Conservation (phyloP, 2,329 filamentous ascomycete species). For the Colletotrichum higginsianum region DNA sequence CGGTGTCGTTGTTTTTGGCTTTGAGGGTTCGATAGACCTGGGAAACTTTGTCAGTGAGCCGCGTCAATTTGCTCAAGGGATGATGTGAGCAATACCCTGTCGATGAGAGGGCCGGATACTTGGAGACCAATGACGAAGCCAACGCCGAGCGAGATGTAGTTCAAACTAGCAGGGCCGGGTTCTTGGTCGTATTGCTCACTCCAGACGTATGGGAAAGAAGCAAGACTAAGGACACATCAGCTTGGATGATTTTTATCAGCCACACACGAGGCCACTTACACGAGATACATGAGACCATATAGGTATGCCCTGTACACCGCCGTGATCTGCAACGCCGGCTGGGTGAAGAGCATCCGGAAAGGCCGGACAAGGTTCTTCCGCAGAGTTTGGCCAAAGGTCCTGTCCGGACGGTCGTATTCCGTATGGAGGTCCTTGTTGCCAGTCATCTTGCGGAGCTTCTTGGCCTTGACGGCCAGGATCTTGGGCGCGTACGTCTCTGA, state of each 20-base stretch:
- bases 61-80: too few relatives aligned
- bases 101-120: constrained; percentile 61
- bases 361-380: constrained; percentile 59
- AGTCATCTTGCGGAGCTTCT: constrained; percentile 48
- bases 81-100: constrained; percentile 46
- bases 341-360: constrained; percentile 63
- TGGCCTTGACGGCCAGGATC: constrained; percentile 49
- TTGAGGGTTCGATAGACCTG: constrained; percentile 50
- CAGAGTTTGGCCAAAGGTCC: constrained; percentile 46
- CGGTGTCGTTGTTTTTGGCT: constrained; percentile 46
- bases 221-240: constrained; percentile 51
- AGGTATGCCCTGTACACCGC: constrained; percentile 64
- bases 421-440: constrained; percentile 49
- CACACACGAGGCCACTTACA: constrained; percentile 48
- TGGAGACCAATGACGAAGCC: constrained; percentile 69
- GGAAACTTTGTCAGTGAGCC: neutral
- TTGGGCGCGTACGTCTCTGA: constrained; percentile 57
- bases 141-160: constrained; percentile 67
- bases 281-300: constrained; percentile 69
- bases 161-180: constrained; percentile 62
- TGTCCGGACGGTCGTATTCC: constrained; percentile 48
- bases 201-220: constrained; percentile 67
- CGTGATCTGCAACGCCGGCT: constrained; percentile 66
- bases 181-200: constrained; percentile 62
- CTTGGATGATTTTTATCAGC: accelerated